Evolutionary conservation across 1,284 basidiomycete species (phyloP).

Genomic region (Rhodotorula sp.): DNA sequence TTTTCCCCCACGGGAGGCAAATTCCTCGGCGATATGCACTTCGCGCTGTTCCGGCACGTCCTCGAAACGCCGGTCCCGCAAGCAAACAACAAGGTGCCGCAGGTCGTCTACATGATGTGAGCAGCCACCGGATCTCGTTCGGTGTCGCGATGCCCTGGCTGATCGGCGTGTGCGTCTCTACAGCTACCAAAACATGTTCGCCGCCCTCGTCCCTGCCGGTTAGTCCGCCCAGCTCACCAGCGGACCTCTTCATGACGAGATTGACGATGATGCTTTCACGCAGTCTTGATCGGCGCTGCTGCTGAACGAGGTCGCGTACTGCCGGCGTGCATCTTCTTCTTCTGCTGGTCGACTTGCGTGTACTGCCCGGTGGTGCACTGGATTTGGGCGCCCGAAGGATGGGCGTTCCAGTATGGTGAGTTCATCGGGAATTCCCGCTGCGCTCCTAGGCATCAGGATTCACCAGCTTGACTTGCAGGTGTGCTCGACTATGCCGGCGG

Average conservation of each 20-base stretch:
- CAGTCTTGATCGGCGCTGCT: conserved; percentile 69
- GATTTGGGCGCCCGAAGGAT: conserved; percentile 40
- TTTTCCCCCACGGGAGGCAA: conserved; percentile 60
- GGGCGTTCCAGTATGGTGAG: conserved; percentile 35
- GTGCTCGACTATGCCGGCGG: conserved; percentile 53
- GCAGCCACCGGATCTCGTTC: neutral
- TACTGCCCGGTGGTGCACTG: conserved; percentile 43
- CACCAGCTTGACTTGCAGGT: conserved; percentile 40
- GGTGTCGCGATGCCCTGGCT: conserved; percentile 60
- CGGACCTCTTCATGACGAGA: neutral
- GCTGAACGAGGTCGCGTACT: conserved; percentile 84
- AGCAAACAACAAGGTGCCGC: conserved; percentile 56
- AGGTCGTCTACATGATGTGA: conserved; percentile 50
- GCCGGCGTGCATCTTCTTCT: conserved; percentile 82
- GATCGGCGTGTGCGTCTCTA: conserved; percentile 58
- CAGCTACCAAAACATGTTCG: conserved; percentile 87
- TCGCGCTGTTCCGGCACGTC: conserved; percentile 62
- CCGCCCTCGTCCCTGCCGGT: conserved; percentile 63
- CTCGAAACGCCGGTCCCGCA: conserved; percentile 70
- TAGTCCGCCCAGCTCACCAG: neutral
- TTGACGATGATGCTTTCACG: neutral
- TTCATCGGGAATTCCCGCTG: neutral
- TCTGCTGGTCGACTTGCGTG: conserved; percentile 63
- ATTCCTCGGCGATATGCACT: conserved; percentile 71
- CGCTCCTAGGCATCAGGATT: conserved; percentile 15